phyloP scores from a whole-genome alignment of 805 yeast species.

The Candida vaughaniae region DNA sequence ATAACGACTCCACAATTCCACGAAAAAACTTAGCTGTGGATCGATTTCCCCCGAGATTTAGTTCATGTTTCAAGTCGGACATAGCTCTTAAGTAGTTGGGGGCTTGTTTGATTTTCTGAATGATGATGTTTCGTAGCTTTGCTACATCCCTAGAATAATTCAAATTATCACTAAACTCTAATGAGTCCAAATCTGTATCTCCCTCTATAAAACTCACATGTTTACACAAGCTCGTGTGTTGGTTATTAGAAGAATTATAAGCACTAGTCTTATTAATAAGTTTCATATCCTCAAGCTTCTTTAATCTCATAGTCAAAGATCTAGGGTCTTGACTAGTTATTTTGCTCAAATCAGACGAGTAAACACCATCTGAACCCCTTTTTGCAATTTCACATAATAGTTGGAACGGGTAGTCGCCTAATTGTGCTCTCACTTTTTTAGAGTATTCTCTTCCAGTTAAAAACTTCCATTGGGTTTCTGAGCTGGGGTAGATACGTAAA shows the following conservation, averaged over 20 bases:
- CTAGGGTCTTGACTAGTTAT: slow-evolving; percentile 69
- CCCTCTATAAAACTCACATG: slow-evolving; percentile 45
- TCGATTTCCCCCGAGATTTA: slow-evolving; percentile 45
- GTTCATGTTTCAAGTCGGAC: slow-evolving; percentile 58
- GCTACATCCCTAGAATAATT: slow-evolving; percentile 26
- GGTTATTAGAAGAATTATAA: slow-evolving; percentile 39
- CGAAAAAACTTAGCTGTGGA: slow-evolving; percentile 47
- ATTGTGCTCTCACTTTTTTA: slow-evolving; percentile 45
- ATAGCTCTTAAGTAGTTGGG: slow-evolving; percentile 62
- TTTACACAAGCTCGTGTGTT: slow-evolving; percentile 53
- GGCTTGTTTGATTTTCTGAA: slow-evolving; percentile 52
- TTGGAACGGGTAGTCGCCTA: slow-evolving; percentile 55
- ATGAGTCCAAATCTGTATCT: slow-evolving; percentile 21
- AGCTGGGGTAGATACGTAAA: slow-evolving; percentile 38
- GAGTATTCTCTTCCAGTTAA: slow-evolving; percentile 51
- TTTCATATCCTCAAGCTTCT: slow-evolving; percentile 49
- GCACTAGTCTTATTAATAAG: slow-evolving; percentile 42
- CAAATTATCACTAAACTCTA: slow-evolving; percentile 22
- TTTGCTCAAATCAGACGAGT: slow-evolving; percentile 54
- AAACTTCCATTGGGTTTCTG: slow-evolving; percentile 56
- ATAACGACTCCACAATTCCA: slow-evolving; percentile 46
- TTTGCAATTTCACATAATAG: slow-evolving; percentile 62
- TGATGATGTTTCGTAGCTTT: slow-evolving; percentile 36
- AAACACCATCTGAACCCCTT: slow-evolving; percentile 54
- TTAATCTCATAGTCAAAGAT: slow-evolving; percentile 63